phyloP scores from a whole-genome alignment of 257 asterid genomes.

The Solanum bukasovii region DNA sequence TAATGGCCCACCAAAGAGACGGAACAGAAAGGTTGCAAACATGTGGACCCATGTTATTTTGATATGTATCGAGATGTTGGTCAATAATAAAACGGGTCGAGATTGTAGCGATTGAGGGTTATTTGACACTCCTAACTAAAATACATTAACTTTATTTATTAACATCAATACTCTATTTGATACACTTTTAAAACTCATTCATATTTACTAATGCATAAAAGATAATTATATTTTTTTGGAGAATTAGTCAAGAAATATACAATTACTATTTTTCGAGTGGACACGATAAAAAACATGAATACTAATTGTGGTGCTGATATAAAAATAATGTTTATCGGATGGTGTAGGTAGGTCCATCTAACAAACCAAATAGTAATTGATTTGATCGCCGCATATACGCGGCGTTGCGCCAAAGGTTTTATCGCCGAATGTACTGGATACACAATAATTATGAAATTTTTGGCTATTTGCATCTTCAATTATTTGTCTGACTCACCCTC shows the following conservation, averaged over 20 bases:
- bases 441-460: not conserved
- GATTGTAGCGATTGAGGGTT: too few relatives aligned
- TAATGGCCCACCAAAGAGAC: not conserved
- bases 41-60: not conserved
- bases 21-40: not conserved
- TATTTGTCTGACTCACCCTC: not conserved
- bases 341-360: not conserved
- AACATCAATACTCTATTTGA: too few relatives aligned
- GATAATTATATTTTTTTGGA: too few relatives aligned
- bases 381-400: not conserved
- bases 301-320: not conserved
- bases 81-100: too few relatives aligned
- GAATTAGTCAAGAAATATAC: too few relatives aligned
- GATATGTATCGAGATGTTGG: too few relatives aligned
- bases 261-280: not conserved
- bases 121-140: too few relatives aligned
- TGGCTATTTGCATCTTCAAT: not conserved
- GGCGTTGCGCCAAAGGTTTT: not conserved
- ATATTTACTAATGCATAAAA: too few relatives aligned
- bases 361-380: not conserved
- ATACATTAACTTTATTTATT: too few relatives aligned
- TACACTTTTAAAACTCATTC: too few relatives aligned
- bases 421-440: not conserved
- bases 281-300: not conserved
- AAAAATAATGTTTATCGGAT: not conserved